These are phyloP conservation scores for Begonia peltatifolia DNA, from an alignment of 306 rosid species.

Conservation along the genomic window DNA sequence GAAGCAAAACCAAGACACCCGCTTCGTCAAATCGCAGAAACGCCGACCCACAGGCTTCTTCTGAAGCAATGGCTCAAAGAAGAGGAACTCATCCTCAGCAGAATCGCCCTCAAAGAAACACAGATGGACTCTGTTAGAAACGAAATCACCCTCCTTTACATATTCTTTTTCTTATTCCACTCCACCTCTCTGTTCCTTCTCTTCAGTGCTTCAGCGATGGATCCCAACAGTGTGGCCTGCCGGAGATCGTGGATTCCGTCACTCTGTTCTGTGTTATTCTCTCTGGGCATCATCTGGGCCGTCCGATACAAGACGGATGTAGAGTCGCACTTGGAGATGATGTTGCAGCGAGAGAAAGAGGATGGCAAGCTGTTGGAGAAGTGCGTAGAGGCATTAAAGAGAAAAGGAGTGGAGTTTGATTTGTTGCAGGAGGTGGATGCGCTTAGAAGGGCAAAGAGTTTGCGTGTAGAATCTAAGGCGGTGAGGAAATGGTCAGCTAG, in stretches of 20 bases:
- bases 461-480: conserved; percentile 48
- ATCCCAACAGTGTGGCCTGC: conserved; percentile 20
- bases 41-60: conserved; percentile 92
- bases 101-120: conserved; percentile 61
- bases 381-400: conserved; percentile 76
- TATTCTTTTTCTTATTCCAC: conserved; percentile 93
- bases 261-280: conserved; percentile 54
- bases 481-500: conserved; percentile 79
- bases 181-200: conserved; percentile 64
- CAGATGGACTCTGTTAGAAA: conserved; percentile 61
- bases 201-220: conserved; percentile 35
- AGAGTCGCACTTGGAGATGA: conserved; percentile 72
- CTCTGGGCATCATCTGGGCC: conserved; percentile 74
- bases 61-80: conserved; percentile 96
- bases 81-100: conserved; percentile 61
- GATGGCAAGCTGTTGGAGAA: conserved; percentile 45
- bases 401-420: conserved; percentile 83
- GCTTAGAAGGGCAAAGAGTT: conserved; percentile 73
- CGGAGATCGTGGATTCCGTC: conserved; percentile 79
- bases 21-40: conserved; percentile 82
- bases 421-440: conserved; percentile 92
- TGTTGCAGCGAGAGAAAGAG: conserved; percentile 70
- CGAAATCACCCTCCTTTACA: conserved; percentile 65
- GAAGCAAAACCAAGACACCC: conserved; percentile 67
- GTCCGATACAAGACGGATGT: conserved; percentile 71